Evolutionary conservation across 1,284 basidiomycete genomes (phyloP).

Genomic region (Bjerkandera adusta): DNA sequence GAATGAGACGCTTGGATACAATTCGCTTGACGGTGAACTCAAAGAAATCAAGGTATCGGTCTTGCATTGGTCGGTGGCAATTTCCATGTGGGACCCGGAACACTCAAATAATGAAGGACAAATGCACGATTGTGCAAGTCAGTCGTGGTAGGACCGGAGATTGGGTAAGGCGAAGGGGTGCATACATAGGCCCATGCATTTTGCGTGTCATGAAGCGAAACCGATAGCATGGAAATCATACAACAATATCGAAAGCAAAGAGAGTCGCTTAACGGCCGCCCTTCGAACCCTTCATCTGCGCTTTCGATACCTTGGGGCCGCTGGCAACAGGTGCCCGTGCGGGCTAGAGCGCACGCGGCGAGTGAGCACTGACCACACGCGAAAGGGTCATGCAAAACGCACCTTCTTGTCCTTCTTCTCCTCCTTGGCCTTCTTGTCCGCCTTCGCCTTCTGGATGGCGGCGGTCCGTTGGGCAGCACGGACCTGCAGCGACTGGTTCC

Average conservation of each 20-base stretch:
- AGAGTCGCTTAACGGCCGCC: slow-evolving; percentile 51
- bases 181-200: slow-evolving; percentile 32
- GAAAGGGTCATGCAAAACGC: slow-evolving; percentile 24
- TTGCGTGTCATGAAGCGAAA: slow-evolving; percentile 22
- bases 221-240: slow-evolving; percentile 20
- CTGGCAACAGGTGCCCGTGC: slow-evolving; percentile 48
- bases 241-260: slow-evolving; percentile 13
- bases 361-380: background rate
- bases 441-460: slow-evolving; percentile 91
- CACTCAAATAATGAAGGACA: no score
- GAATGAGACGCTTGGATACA: no score
- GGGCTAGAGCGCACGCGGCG: slow-evolving; percentile 37
- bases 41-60: no score
- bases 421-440: slow-evolving; percentile 96
- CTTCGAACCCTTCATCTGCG: slow-evolving; percentile 92
- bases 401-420: slow-evolving; percentile 85
- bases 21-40: no score
- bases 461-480: slow-evolving; percentile 80
- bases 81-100: no score
- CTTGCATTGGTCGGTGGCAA: no score
- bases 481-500: slow-evolving; percentile 88
- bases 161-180: no score
- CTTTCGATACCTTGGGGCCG: slow-evolving; percentile 90
- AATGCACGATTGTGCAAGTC: no score
- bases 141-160: no score